A percentile compares a stretch with the other conserved stretches of the same genome.
Evolutionary conservation across 2,329 filamentous ascomycete genomes (phyloP).

Genomic region (Cladosporium sp.): DNA sequence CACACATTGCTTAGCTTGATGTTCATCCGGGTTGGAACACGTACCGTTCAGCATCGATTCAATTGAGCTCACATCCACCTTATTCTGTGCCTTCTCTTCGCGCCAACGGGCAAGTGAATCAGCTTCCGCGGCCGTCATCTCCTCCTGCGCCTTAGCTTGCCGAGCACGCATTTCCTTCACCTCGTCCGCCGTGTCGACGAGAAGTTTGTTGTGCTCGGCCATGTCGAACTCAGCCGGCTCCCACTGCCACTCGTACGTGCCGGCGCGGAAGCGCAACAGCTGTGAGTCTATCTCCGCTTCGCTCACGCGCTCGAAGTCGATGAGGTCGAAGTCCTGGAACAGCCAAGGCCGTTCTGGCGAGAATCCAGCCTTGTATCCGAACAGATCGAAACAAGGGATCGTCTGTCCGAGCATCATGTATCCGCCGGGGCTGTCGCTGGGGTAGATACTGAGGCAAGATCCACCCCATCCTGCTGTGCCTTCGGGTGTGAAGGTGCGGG

Average conservation of each 20-base stretch:
- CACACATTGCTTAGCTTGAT: too few species aligned
- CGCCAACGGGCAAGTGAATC: constrained; percentile 48
- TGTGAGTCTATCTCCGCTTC: constrained; percentile 55
- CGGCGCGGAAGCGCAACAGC: constrained; percentile 52
- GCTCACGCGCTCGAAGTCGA: constrained; percentile 57
- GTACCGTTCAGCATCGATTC: constrained; percentile 52
- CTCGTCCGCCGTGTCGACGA: constrained; percentile 51
- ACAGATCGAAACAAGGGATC: constrained; percentile 56
- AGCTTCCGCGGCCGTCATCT: constrained; percentile 51
- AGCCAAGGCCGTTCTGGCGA: constrained; percentile 53
- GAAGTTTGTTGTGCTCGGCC: constrained; percentile 55
- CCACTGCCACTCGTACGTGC: constrained; percentile 55
- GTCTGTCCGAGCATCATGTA: constrained; percentile 48
- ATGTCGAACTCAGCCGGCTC: constrained; percentile 57
- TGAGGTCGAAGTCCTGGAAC: constrained; percentile 59
- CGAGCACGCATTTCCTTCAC: constrained; percentile 48
- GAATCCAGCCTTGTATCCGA: constrained; percentile 56
- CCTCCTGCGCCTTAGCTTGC: constrained; percentile 53
- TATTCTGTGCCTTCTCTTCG: constrained; percentile 46
- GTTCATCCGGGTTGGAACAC: constrained; percentile 17
- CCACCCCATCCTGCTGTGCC: constrained; percentile 60
- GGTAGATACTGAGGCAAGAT: constrained; percentile 57
- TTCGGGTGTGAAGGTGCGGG: constrained; percentile 58
- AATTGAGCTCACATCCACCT: constrained; percentile 52
- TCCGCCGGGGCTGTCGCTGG: constrained; percentile 59